Percentiles rank a stretch among this genome's conserved stretches.
These are phyloP conservation scores for Trichomonas tenax DNA, from an alignment of 208 protist species.

Conservation along the genomic window DNA sequence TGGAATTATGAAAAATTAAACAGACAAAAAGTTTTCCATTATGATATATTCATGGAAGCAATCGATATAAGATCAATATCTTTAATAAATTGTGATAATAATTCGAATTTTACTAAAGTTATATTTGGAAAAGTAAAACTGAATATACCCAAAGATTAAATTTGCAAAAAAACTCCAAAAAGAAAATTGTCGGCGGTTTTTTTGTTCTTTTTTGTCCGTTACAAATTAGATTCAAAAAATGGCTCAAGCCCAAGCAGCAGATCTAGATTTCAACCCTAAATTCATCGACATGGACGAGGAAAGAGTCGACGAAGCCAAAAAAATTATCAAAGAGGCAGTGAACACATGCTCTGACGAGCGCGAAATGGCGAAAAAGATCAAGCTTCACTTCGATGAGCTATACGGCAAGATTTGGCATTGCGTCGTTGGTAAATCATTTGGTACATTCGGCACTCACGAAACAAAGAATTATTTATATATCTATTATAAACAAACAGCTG, in stretches of 20 bases:
- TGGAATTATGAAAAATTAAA: no score
- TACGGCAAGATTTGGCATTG: conserved; percentile 98
- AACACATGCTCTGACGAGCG: conserved; percentile 70
- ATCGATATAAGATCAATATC: no score
- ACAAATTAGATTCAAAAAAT: background rate
- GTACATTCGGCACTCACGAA: conserved; percentile 99
- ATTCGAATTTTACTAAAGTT: no score
- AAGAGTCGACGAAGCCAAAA: conserved; percentile 84
- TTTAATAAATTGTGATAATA: no score
- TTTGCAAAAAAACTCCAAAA: no score
- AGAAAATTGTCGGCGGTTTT: background rate
- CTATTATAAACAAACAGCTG: conserved; percentile 94
- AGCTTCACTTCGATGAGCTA: conserved; percentile 96
- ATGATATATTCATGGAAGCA: no score
- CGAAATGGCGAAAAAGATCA: conserved; percentile 98
- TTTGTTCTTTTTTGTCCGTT: background rate
- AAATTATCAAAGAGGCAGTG: conserved; percentile 74
- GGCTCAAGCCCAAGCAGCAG: background rate
- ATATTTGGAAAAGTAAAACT: no score
- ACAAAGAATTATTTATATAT: conserved; percentile 98
- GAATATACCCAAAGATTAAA: no score
- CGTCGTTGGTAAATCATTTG: conserved; percentile 98
- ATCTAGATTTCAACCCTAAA: conserved; percentile 44
- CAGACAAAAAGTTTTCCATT: no score
- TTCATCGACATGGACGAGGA: conserved; percentile 62